Base-by-base conservation (phyloP, 768 basidiomycete species). In the Grammothele lineata region DNA sequence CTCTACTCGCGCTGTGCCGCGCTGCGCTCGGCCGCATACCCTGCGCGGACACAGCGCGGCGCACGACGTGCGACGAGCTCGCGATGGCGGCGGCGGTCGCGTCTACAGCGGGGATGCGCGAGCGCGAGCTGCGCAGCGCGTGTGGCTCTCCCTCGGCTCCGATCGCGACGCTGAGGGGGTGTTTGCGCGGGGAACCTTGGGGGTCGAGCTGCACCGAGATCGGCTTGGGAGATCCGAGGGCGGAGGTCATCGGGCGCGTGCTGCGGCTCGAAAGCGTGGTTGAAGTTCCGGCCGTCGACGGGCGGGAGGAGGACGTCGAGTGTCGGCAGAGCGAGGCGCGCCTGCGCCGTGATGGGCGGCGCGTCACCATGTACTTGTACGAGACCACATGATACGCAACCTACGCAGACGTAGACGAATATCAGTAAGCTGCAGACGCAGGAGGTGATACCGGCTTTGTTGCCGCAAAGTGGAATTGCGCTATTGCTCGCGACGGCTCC, bases 281-380 rank as follows among this genome's bases (percentile, higher is more conserved):
- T n/a, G n/a, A n/a, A n/a, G n/a, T 54, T 5, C 32, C 39, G 19
- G 45, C 45, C 18, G 50, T 45, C 2, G 39, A 40, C 9, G 56
- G 40, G 12, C 52, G 55, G 34, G 48, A 53, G 11, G 59, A 56
- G 22, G 48, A 35, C 26, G 46, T 40, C 38, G 57, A 54, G 48
- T 55, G 43, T 45, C 47, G 54, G 38, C 37, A 51, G 47, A 42
- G 41, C 56, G 47, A 48, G 44, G 44, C 38, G 34, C 45, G 51
- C 26, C 48, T 48, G 11, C 57, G 54, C 24, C 57, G 56, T 19
- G 55, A 49, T 12, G 60, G 58, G 26, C 48, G 50, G 24, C 57
- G 51, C 22, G 56, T 57, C 44, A 57, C 37, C 45, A 51, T 42
- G 38, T 64, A 64, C 44, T 55, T 55, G 51, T 62, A 56, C 21